A percentile compares a stretch with the other conserved stretches of the same genome.
phyloP scores from a whole-genome alignment of 768 basidiomycete species.

The Auricularia sp. region DNA sequence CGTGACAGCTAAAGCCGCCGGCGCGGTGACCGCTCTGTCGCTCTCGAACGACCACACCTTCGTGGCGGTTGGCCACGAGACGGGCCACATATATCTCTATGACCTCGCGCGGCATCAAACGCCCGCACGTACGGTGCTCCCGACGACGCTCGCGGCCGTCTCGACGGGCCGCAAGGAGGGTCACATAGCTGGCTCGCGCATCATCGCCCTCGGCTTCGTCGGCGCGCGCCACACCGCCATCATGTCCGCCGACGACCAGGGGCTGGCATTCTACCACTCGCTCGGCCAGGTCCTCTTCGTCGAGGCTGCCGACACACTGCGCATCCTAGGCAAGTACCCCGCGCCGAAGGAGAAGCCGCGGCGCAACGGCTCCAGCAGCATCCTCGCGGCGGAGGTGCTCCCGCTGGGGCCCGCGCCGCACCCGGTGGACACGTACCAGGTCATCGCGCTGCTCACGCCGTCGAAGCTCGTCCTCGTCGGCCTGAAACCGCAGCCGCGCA shows the following conservation, averaged over 20 bases:
- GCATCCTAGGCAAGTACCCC: slow-evolving; percentile 88
- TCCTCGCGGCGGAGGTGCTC: slow-evolving; percentile 71
- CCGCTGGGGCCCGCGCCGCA: slow-evolving; percentile 69
- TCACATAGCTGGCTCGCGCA: slow-evolving; percentile 68
- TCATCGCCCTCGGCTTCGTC: slow-evolving; percentile 76
- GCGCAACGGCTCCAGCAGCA: slow-evolving; percentile 31
- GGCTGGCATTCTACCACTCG: slow-evolving; percentile 90
- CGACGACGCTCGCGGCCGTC: slow-evolving; percentile 58
- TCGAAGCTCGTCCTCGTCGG: slow-evolving; percentile 90
- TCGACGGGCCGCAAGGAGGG: slow-evolving; percentile 76
- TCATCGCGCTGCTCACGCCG: slow-evolving; percentile 80
- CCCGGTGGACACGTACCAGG: slow-evolving; percentile 65
- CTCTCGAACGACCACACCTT: slow-evolving; percentile 92
- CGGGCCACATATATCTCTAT: slow-evolving; percentile 79
- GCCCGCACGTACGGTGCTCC: slow-evolving; percentile 60
- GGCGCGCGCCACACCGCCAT: slow-evolving; percentile 89
- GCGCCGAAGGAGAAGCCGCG: slow-evolving; percentile 26
- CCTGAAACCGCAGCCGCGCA: slow-evolving; percentile 81
- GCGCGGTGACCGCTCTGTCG: slow-evolving; percentile 79
- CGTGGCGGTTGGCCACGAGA: slow-evolving; percentile 77
- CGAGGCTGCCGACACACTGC: slow-evolving; percentile 86
- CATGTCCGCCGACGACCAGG: slow-evolving; percentile 80
- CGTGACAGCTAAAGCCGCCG: slow-evolving; percentile 44
- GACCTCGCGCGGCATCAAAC: slow-evolving; percentile 59
- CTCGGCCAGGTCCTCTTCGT: slow-evolving; percentile 91